Evolutionary conservation across 179 eudicot species (phyloP), one percentile per base, ranked within the genome.

Genomic region (Camellia oleifera): DNA sequence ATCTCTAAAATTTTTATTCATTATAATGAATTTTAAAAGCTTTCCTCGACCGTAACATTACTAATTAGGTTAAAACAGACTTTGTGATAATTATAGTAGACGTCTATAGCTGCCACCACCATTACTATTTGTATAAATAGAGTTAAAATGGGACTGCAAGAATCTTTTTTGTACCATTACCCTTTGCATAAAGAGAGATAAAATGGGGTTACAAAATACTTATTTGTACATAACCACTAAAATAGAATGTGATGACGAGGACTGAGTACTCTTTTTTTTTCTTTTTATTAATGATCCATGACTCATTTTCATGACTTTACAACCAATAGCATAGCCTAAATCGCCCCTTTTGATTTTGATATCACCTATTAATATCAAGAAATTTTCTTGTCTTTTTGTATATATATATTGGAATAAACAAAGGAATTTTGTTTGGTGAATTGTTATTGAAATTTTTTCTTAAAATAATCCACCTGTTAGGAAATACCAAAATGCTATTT

Each of bases 271-370:
- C 40, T 32, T 32, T 32, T 32, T 32, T 32, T 32, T 32, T 32
- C 40, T 32, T 32, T 32, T 32, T 32, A 32, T 18, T 3, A 71
- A 52, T 71, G 60, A 12, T 14, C 58, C 3, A n/a, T 50, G 75
- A 71, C 58, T 71, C 75, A 71, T 71, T 71, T 9, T 42, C 60
- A 50, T 71, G 60, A 58, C 75, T 71, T 50, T 71, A 71, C 60
- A 71, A 50, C 75, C 52, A 71, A 50, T 71, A n/a, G 7, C 56
- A 42, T 15, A 12, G 18, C 20, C 6, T 45, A 5, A 44, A 13
- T 14, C 0, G 72, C 46, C 72, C 72, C 18, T 32, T 32, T 14
- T 46, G 32, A 70, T 70, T 15, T 46, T 32, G 74, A 70, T 32
- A 70, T 48, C 40, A 32, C 2, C 40, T 32, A 32, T 32, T 32